Percentiles rank a stretch among this genome's conserved stretches.
These are phyloP conservation scores for Aspergillaceae sp. DNA, from an alignment of 2,329 filamentous ascomycete genomes.

Conservation along the genomic window DNA sequence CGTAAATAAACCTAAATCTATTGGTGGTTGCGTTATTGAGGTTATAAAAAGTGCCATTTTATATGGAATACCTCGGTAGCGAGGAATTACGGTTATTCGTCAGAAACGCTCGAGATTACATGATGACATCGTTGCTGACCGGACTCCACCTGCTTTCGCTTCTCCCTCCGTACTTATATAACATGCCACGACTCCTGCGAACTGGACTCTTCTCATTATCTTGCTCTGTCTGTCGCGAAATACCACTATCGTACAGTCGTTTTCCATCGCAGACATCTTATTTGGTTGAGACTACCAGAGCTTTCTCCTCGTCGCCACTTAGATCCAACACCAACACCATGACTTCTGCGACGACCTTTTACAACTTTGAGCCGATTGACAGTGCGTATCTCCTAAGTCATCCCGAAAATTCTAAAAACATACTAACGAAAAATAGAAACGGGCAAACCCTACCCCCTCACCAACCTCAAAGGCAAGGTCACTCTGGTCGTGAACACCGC, in stretches of 20 bases:
- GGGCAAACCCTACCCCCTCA: slow-evolving; percentile 62
- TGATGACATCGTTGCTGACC: too few species aligned
- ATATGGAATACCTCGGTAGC: not conserved
- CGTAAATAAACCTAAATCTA: not conserved
- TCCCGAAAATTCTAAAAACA: not conserved
- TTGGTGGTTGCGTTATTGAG: not conserved
- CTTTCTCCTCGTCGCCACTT: not conserved
- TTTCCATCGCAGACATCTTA: too few species aligned
- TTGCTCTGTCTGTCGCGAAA: too few species aligned
- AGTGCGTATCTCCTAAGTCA: slow-evolving; percentile 34
- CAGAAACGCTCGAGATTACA: too few species aligned
- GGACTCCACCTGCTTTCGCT: too few species aligned
- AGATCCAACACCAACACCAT: slow-evolving; percentile 31
- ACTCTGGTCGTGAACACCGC: slow-evolving; percentile 95
- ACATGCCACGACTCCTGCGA: too few species aligned
- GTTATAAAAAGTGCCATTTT: slow-evolving; percentile 2
- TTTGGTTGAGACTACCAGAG: too few species aligned
- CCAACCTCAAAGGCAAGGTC: slow-evolving; percentile 77
- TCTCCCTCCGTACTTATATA: too few species aligned
- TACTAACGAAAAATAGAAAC: slow-evolving; percentile 47
- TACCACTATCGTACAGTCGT: too few species aligned
- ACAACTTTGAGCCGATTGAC: slow-evolving; percentile 51
- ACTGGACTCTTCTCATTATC: too few species aligned
- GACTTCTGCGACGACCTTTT: slow-evolving; percentile 51
- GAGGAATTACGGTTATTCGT: too few species aligned